Base-by-base conservation (phyloP, 176 grass and related monocot genomes). In the Neostapfia colusana region DNA sequence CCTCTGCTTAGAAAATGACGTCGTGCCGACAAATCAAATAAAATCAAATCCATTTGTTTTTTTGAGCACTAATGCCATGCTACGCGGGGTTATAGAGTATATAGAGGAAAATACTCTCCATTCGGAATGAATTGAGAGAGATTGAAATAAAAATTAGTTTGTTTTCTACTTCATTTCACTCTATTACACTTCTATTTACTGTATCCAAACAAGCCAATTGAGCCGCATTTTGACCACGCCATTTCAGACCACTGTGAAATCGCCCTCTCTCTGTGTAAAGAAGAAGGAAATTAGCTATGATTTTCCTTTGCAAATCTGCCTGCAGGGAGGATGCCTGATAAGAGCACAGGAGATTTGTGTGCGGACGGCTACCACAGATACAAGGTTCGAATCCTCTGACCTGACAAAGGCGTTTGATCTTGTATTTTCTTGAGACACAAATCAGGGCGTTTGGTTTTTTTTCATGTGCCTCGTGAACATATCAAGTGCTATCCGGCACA, bases 331-430 rank as follows among this genome's bases (percentile, higher is more conserved):
- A 91, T 91, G 89, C 77, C 83, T 18, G 92, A 95, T 64, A 88
- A 89, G 54, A 95, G 92, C 65, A 95, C 83, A 15, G 89, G 85
- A 10, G 92, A 95, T 44, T 54, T 84, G 35, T 89, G 57, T 11
- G 75, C 89, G 0, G 89, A 73, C 65, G 89, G 89, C 17, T 95
- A 95, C 80, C 92, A 95, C 83, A 95, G 73, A 76, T 95, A 95
- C 68, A 95, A 89, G 89, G 92, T 91, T 48, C 21, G 70, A 0
- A 75, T 54, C n/a, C 0, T 54, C 3, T 25, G 9, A 10, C 0
- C 2, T 12, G 9, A 12, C 7, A 55, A 55, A 21, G 10, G 6
- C 8, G 12, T 45, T 8, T 2, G 18, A 53, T 53, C 50, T n/a
- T 6, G 5, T 53, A n/a, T n/a, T 53, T 53, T 53, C 18, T 53